phyloP scores from a whole-genome alignment of 1,284 basidiomycete species.

The Ceratobasidium sp. region DNA sequence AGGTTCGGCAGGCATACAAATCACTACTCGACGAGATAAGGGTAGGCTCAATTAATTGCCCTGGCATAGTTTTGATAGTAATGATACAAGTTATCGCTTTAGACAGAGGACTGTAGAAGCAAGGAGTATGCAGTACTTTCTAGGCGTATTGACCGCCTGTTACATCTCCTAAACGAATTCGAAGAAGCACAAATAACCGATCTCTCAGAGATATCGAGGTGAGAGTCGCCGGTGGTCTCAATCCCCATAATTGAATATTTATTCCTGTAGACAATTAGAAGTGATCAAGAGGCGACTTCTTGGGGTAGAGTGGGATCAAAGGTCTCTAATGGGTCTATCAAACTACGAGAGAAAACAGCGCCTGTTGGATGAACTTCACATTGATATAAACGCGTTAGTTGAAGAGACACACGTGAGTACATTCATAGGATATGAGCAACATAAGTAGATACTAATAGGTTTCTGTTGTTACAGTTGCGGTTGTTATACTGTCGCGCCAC shows the following conservation, averaged over 20 bases:
- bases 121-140: not conserved
- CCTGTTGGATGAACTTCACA: not conserved
- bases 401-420: not conserved
- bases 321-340: not conserved
- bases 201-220: too few species aligned
- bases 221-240: too few species aligned
- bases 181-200: too few species aligned
- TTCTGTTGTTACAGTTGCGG: too few species aligned
- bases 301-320: not conserved
- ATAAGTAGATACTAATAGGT: too few species aligned
- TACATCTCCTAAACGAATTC: too few species aligned
- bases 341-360: not conserved
- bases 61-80: not conserved
- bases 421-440: too few species aligned
- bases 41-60: not conserved
- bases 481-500: too few species aligned
- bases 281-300: not conserved
- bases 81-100: too few species aligned
- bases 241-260: too few species aligned
- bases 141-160: too few species aligned
- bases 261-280: not conserved
- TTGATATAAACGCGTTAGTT: not conserved
- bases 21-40: not conserved
- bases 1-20: not conserved
- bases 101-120: not conserved